These are phyloP conservation scores for Pleurotus cornucopiae DNA, from an alignment of 768 basidiomycete genomes.

Conservation along the genomic window DNA sequence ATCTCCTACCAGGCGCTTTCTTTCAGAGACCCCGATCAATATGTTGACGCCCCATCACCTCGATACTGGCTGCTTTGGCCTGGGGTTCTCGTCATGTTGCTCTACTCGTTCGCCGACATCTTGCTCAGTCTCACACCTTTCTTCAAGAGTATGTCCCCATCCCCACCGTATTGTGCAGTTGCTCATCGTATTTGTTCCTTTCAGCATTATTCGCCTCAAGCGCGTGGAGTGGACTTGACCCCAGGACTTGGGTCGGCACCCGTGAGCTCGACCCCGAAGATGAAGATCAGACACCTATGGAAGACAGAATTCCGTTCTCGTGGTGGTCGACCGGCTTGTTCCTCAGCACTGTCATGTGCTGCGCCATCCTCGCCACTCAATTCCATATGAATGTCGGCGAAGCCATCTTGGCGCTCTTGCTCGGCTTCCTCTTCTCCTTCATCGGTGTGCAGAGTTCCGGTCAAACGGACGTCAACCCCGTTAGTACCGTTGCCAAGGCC, in stretches of 20 bases:
- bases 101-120: conserved; percentile 56
- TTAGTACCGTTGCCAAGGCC: conserved; percentile 57
- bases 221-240: conserved; percentile 15
- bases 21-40: conserved; percentile 37
- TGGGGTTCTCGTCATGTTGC: conserved; percentile 56
- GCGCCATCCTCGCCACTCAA: conserved; percentile 48
- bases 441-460: conserved; percentile 61
- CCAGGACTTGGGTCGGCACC: conserved; percentile 24
- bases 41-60: conserved; percentile 42
- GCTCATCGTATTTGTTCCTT: background rate
- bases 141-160: conserved; percentile 20
- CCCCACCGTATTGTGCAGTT: background rate
- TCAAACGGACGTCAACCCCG: conserved; percentile 58
- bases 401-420: conserved; percentile 50
- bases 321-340: conserved; percentile 55
- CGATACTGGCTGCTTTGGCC: conserved; percentile 65
- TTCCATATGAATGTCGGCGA: conserved; percentile 58
- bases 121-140: conserved; percentile 34
- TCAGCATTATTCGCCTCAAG: conserved; percentile 10
- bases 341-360: conserved; percentile 42
- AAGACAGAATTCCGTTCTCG: conserved; percentile 49
- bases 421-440: conserved; percentile 65
- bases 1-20: conserved; percentile 42
- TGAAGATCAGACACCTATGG: conserved; percentile 46
- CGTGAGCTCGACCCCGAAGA: conserved; percentile 33